phyloP scores from a whole-genome alignment of 441 rosid species.

The Raphanus hybrid region DNA sequence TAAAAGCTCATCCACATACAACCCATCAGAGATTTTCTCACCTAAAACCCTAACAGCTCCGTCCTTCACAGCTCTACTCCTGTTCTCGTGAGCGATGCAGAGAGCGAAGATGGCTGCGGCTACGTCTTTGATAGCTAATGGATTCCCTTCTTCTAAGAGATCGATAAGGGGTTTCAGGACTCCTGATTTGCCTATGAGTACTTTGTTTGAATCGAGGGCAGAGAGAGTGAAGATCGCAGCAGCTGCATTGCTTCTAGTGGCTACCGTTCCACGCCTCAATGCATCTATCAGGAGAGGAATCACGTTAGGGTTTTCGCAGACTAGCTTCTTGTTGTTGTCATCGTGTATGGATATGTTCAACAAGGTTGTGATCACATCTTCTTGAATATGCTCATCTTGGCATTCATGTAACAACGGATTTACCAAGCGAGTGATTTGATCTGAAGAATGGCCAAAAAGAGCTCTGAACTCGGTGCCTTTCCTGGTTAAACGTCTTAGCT shows the following conservation, averaged over 20 bases:
- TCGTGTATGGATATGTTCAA: conserved; percentile 90
- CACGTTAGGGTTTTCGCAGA: conserved; percentile 75
- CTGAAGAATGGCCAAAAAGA: conserved; percentile 65
- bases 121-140: conserved; percentile 76
- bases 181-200: conserved; percentile 74
- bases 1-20: conserved; percentile 79
- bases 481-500: conserved; percentile 75
- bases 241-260: conserved; percentile 88
- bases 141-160: conserved; percentile 80
- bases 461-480: conserved; percentile 77
- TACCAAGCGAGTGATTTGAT: conserved; percentile 68
- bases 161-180: conserved; percentile 75
- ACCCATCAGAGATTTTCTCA: conserved; percentile 61
- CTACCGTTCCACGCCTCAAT: conserved; percentile 62
- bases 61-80: conserved; percentile 79
- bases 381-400: conserved; percentile 70
- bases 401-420: conserved; percentile 46
- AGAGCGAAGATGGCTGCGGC: conserved; percentile 88
- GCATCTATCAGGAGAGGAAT: conserved; percentile 79
- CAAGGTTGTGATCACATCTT: conserved; percentile 86
- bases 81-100: conserved; percentile 78
- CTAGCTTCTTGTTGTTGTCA: conserved; percentile 88
- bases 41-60: conserved; percentile 79
- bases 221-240: conserved; percentile 89
- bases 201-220: conserved; percentile 86